Evolutionary conservation across 2,329 filamentous ascomycete species (phyloP).

Genomic region (Trichoderma semiorbis): DNA sequence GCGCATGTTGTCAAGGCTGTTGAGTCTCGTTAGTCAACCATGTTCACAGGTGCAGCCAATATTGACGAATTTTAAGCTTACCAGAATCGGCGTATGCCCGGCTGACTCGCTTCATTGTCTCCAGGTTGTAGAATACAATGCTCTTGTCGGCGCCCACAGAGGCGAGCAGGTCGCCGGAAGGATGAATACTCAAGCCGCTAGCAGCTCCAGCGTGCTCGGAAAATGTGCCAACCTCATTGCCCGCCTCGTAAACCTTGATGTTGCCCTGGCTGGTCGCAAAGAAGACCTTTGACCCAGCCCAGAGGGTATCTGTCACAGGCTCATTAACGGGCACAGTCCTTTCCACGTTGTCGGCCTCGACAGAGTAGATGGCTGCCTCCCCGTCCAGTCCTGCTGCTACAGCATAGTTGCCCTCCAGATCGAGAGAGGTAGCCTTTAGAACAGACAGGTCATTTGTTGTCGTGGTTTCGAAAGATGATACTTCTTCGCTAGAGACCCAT

Average conservation of each 20-base stretch:
- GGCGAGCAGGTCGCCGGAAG: constrained; percentile 76
- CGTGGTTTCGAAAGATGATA: constrained; percentile 50
- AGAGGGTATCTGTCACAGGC: constrained; percentile 63
- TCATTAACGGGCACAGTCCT: constrained; percentile 64
- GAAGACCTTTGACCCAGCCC: constrained; percentile 65
- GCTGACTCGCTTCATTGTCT: constrained; percentile 62
- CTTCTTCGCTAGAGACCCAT: constrained; percentile 74
- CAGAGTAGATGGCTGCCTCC: constrained; percentile 70
- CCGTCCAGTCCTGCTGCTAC: constrained; percentile 74
- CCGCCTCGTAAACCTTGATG: constrained; percentile 76
- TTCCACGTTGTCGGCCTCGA: constrained; percentile 64
- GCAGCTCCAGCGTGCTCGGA: constrained; percentile 79
- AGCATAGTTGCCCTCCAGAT: constrained; percentile 58
- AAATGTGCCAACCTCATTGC: constrained; percentile 65
- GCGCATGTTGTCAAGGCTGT: constrained; percentile 71
- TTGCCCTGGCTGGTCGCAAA: constrained; percentile 72
- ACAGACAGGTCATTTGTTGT: constrained; percentile 47
- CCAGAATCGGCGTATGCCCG: constrained; percentile 77
- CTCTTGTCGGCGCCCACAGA: constrained; percentile 91
- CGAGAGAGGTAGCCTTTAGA: constrained; percentile 47
- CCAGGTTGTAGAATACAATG: constrained; percentile 83
- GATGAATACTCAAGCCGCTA: constrained; percentile 75
- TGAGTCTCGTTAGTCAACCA: background rate
- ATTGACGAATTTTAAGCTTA: constrained; percentile 45
- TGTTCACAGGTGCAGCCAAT: background rate